Evolutionary conservation across 1,139 yeast species (phyloP).

Genomic region (Magnusiomyces fungicola): DNA sequence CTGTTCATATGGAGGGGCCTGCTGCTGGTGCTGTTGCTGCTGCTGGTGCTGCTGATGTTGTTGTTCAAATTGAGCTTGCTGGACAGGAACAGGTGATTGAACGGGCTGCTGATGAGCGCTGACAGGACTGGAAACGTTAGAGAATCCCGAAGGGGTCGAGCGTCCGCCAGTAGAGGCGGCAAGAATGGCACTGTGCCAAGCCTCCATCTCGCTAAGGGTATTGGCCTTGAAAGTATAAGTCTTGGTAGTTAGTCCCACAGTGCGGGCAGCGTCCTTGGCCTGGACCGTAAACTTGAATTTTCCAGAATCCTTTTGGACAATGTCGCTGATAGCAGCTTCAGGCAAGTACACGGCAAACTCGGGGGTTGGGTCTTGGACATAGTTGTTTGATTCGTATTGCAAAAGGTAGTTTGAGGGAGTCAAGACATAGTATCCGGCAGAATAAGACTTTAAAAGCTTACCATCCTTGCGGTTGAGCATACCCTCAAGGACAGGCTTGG

Average conservation of each 20-base stretch:
- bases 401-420: constrained; percentile 40
- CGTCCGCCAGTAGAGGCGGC: constrained; percentile 14
- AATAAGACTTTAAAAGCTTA: constrained; percentile 36
- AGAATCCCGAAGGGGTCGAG: not conserved
- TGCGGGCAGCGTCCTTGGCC: constrained; percentile 39
- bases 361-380: constrained; percentile 38
- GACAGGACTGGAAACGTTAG: not conserved
- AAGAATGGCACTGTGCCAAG: constrained; percentile 38
- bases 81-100: no score
- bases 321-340: constrained; percentile 37
- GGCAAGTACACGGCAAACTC: constrained; percentile 42
- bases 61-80: no score
- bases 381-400: constrained; percentile 40
- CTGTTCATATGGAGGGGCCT: no score
- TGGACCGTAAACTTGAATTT: constrained; percentile 38
- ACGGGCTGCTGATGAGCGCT: no score
- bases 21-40: no score
- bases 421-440: constrained; percentile 40
- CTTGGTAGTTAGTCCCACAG: constrained; percentile 31
- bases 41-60: no score
- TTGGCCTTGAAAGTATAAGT: constrained; percentile 39
- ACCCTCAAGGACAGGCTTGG: constrained; percentile 43
- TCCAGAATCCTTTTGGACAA: constrained; percentile 31
- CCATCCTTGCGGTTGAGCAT: constrained; percentile 40
- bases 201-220: constrained; percentile 38